Evolutionary conservation across 1,284 basidiomycete species (phyloP), one percentile per base, ranked within the genome.

Genomic region (Phaffia rhodozyma): DNA sequence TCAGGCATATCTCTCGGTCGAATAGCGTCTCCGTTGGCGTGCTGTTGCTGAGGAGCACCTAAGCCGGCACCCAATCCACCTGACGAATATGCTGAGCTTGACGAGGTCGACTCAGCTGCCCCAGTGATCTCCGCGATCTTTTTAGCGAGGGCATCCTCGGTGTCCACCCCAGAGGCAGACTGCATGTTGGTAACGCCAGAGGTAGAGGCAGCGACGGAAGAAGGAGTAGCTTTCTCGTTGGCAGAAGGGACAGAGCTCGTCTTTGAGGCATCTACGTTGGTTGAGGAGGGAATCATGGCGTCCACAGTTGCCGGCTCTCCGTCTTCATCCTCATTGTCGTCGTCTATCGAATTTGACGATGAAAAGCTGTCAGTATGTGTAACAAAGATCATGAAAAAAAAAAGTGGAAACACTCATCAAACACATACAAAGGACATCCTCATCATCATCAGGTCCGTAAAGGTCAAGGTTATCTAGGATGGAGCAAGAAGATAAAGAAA

Each of bases 1-100:
- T 97, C 93, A 76, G 92, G 92, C 91, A 93, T 94, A 76, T 97
- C 92, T 60, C 88, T 90, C 18, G 91, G 91, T 62, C 88, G 82
- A 30, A 92, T 81, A 25, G 27, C 61, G 47, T 57, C 61, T 43
- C 30, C 38, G n/a, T 32, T 27, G 4, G 32, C 49, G 1, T 38
- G 51, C 18, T 18, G 25, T 51, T 50, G 43, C 13, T 21, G n/a
- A 49, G 57, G 25, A 30, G 29, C 49, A 27, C 59, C 59, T 16
- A 53, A 34, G 7, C 59, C 59, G 47, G 59, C 43, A 32, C 34
- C 51, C 25, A 60, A 4, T 13, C 21, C 27, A 13, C 7, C 25
- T 21, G 16, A 34, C 20, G 25, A 5, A n/a, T 30, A 27, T 25
- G 58, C 47, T 25, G 48, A 58, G 47, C 9, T 49, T 49, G 49